Evolutionary conservation across 192 early-diverging fungal species (phyloP).

Genomic region (Coemansia umbellata): DNA sequence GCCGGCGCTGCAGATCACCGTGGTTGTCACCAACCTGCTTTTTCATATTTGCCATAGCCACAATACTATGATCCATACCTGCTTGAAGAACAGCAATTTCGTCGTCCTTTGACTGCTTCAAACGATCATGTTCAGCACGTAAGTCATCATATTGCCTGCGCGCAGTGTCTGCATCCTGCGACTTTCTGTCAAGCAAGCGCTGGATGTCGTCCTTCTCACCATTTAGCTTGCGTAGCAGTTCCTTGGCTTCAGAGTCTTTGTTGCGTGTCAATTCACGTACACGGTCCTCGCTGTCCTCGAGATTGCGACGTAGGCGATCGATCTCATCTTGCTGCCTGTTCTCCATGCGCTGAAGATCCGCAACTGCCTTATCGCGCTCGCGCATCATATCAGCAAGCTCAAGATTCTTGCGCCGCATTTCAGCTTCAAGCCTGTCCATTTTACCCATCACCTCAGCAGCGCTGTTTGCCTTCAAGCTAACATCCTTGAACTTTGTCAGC

Average conservation of each 20-base stretch:
- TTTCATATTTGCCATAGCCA: slow-evolving; percentile 69
- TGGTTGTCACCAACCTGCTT: slow-evolving; percentile 51
- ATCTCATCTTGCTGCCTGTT: slow-evolving; percentile 82
- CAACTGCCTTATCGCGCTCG: slow-evolving; percentile 80
- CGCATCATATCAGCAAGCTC: slow-evolving; percentile 87
- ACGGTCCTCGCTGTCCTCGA: slow-evolving; percentile 71
- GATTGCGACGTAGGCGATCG: slow-evolving; percentile 69
- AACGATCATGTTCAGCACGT: slow-evolving; percentile 29
- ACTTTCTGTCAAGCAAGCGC: slow-evolving; percentile 43
- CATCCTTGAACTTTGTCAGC: slow-evolving; percentile 83
- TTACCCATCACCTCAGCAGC: slow-evolving; percentile 82
- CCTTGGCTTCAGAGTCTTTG: slow-evolving; percentile 80
- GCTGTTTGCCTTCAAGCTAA: slow-evolving; percentile 75
- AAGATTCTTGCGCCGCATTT: slow-evolving; percentile 69
- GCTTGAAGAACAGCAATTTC: slow-evolving; percentile 74
- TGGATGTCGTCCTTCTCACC: slow-evolving; percentile 82
- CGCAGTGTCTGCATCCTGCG: slow-evolving; percentile 33
- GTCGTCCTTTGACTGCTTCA: slow-evolving; percentile 62
- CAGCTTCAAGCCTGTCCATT: slow-evolving; percentile 73
- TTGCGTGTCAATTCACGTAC: slow-evolving; percentile 72
- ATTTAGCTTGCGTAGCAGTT: slow-evolving; percentile 77
- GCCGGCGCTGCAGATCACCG: slow-evolving; percentile 56
- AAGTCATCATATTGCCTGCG: slow-evolving; percentile 44
- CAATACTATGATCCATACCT: slow-evolving; percentile 77
- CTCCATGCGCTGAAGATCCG: slow-evolving; percentile 75